Evolutionary conservation across 495 filamentous ascomycete genomes (phyloP).

Genomic region (Xylaria cubensis): DNA sequence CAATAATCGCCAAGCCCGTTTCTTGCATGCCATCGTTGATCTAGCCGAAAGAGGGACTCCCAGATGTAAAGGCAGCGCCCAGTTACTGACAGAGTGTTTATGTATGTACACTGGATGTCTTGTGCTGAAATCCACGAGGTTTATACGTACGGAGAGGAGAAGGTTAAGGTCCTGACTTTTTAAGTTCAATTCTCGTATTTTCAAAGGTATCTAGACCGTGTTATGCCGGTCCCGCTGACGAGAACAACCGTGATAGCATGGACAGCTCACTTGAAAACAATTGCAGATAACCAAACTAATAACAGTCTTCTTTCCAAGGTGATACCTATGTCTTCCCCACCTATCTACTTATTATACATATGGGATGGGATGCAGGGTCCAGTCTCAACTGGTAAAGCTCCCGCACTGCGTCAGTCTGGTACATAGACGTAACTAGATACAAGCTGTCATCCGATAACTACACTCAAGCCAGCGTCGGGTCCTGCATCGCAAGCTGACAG

Average conservation of each 20-base stretch:
- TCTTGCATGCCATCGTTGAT: slow-evolving; percentile 36
- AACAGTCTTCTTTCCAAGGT: background rate
- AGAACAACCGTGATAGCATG: background rate
- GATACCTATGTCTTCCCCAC: slow-evolving; percentile 17
- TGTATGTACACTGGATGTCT: no score
- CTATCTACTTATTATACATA: background rate
- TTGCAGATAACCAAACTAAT: background rate
- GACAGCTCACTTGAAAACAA: background rate
- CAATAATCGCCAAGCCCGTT: background rate
- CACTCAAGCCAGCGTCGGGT: slow-evolving; percentile 1
- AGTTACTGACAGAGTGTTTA: background rate
- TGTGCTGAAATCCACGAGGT: background rate
- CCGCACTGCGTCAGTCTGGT: background rate
- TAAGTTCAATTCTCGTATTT: background rate
- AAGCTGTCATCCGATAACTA: background rate
- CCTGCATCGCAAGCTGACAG: background rate
- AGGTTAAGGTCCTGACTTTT: background rate
- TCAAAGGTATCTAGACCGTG: background rate
- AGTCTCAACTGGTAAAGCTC: slow-evolving; percentile 18
- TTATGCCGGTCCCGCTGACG: no score
- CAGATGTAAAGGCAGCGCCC: background rate
- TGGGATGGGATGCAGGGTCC: slow-evolving; percentile 9
- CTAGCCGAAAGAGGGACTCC: slow-evolving; percentile 3
- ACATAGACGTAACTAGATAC: background rate
- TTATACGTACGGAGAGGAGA: background rate